Evolutionary conservation across 2,329 filamentous ascomycete species (phyloP), one percentile per base, ranked within the genome.

Genomic region (Keithomyces neogunnii): DNA sequence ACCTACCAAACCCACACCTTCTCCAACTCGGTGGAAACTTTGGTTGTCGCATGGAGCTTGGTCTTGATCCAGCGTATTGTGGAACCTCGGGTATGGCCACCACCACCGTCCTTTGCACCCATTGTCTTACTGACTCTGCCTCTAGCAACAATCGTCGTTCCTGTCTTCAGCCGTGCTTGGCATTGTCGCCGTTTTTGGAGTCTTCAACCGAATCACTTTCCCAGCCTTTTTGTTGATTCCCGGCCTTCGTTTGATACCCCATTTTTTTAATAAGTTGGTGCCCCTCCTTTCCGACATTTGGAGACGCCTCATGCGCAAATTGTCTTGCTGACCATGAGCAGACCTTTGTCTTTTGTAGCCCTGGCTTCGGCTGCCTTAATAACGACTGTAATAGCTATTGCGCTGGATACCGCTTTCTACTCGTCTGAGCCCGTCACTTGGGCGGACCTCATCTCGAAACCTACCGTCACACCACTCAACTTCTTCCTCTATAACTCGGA

Each of bases 1-100:
- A 96, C 92, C 44, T 96, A 92, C 71, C 93, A 99, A 71, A 93
- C 89, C 19, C 93, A 99, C 70, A 97, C 93, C 10, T 97, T 99
- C 68, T 97, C 92, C 56, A 99, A 99, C 71, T 95, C 92, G 55
- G 80, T 97, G 58, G 93, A 99, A 73, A 97, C 93, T 3, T 74
- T 99, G 60, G 79, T 92, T 48, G 90, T 99, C 48, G 81, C 89
- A 50, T 99, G 93, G 93, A 91, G 88, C 63, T 72, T 99, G 67
- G 91, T 97, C 46, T 72, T 99, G 66, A 91, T 96, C 55, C 84
- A 88, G 68, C 85, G 92, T 65, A 93, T 97, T 59, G 76, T 86
- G 45, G 84, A 86, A 58, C 82, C 86, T 62, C 87, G 85, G 72
- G 89, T 93, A 75, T 45, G 29, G 4, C 33, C 32, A 39, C 13